phyloP scores from a whole-genome alignment of 495 filamentous ascomycete species.

The Lasiosphaeria ovina region DNA sequence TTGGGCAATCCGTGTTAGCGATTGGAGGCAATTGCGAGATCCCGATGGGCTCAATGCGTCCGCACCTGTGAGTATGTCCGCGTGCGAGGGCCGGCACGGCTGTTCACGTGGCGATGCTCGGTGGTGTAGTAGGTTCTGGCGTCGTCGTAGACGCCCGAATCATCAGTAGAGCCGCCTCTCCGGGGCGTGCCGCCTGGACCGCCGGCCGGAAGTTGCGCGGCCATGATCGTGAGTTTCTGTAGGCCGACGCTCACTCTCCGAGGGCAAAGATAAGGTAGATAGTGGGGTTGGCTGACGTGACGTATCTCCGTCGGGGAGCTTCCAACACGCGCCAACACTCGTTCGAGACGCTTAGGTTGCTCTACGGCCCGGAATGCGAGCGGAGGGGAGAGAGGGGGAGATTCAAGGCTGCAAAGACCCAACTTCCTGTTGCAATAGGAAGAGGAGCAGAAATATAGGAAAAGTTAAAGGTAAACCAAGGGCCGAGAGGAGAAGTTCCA shows the following conservation, averaged over 20 bases:
- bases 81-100: slow-evolving; percentile 40
- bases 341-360: too few species aligned
- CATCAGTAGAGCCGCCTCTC: slow-evolving; percentile 31
- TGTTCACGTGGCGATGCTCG: slow-evolving; percentile 44
- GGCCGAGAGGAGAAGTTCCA: too few species aligned
- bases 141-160: slow-evolving; percentile 45
- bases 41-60: neutral
- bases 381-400: too few species aligned
- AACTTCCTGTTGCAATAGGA: too few species aligned
- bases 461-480: too few species aligned
- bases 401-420: too few species aligned
- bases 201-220: slow-evolving; percentile 12
- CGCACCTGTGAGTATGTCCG: slow-evolving; percentile 49
- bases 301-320: neutral
- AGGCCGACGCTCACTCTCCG: slow-evolving; percentile 1
- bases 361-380: too few species aligned
- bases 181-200: slow-evolving; percentile 9
- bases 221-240: slow-evolving; percentile 17
- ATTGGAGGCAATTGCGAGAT: slow-evolving; percentile 10
- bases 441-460: too few species aligned
- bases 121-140: slow-evolving; percentile 50
- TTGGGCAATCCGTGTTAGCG: slow-evolving; percentile 21
- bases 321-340: too few species aligned
- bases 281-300: slow-evolving; percentile 14
- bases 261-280: slow-evolving; percentile 10